Conservation (phyloP, 192 early-diverging fungal genomes). For the Coemansia sp. region DNA sequence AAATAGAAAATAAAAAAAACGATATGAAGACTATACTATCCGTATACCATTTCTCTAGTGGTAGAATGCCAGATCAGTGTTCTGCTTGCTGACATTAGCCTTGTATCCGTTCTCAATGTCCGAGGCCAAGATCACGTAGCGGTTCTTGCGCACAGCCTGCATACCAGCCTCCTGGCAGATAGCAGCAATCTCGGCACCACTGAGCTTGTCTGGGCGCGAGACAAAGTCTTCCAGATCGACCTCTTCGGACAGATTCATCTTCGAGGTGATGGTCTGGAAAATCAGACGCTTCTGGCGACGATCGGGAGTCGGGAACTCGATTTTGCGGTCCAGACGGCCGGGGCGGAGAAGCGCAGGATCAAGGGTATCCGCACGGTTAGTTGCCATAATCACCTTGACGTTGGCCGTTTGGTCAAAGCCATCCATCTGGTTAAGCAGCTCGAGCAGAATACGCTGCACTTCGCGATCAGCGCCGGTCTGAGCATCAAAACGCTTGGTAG, state of each 20-base stretch:
- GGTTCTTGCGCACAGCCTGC: constrained; percentile 97
- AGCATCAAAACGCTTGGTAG: constrained; percentile 97
- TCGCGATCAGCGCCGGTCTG: constrained; percentile 98
- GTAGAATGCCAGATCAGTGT: constrained; percentile 96
- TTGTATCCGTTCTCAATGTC: constrained; percentile 98
- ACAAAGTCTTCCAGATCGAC: constrained; percentile 99
- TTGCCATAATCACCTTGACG: constrained; percentile 99
- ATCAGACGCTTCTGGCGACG: constrained; percentile 96
- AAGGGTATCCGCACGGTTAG: constrained; percentile 94
- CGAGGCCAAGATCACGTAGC: constrained; percentile 91
- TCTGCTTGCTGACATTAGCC: constrained; percentile 92
- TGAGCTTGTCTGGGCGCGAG: constrained; percentile 92
- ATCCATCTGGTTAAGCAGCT: constrained; percentile 99
- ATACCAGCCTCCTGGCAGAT: constrained; percentile 98
- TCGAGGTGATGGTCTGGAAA: constrained; percentile 90
- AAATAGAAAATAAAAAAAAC: constrained; percentile 20
- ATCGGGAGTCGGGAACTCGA: constrained; percentile 98
- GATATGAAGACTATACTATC: constrained; percentile 2
- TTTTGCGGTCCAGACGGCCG: constrained; percentile 96
- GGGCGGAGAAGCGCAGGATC: constrained; percentile 97
- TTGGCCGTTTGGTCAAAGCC: constrained; percentile 98
- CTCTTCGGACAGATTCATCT: constrained; percentile 98
- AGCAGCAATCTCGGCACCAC: constrained; percentile 96
- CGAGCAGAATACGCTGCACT: constrained; percentile 96
- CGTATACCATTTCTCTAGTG: constrained; percentile 55